Evolutionary conservation across 805 yeast genomes (phyloP).

Genomic region (Schwanniomyces yamadae): DNA sequence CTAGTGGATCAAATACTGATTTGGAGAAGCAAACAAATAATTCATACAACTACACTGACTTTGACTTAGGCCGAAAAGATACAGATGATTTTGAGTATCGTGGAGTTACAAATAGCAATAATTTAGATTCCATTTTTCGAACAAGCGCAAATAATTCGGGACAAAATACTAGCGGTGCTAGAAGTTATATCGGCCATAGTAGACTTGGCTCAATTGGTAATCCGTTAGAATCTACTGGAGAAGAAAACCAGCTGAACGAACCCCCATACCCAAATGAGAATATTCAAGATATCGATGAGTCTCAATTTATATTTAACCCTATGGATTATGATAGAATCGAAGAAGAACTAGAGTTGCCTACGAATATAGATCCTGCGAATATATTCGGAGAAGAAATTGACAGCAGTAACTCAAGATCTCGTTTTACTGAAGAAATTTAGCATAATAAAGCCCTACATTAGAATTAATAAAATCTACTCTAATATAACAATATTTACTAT

Average conservation of each 20-base stretch:
- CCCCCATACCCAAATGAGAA: background rate
- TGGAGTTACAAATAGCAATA: conserved; percentile 43
- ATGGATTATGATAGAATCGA: conserved; percentile 8
- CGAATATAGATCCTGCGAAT: conserved; percentile 16
- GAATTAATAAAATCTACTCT: too few relatives aligned
- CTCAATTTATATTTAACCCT: conserved; percentile 5
- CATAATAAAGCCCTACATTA: too few relatives aligned
- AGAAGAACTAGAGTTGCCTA: conserved; percentile 15
- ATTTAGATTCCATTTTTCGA: conserved; percentile 40
- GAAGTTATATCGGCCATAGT: conserved; percentile 19
- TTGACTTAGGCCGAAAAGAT: conserved; percentile 12
- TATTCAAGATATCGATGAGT: conserved; percentile 3
- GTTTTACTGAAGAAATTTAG: conserved; percentile 20
- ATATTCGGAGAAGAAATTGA: conserved; percentile 9
- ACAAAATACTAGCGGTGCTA: conserved; percentile 12
- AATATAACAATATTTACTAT: too few relatives aligned
- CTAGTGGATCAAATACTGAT: conserved; percentile 27
- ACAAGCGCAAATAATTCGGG: conserved; percentile 15
- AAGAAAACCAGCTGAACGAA: conserved; percentile 11
- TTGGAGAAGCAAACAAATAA: conserved; percentile 25
- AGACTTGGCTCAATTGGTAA: conserved; percentile 27
- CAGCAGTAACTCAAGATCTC: conserved; percentile 19
- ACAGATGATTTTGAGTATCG: conserved; percentile 40
- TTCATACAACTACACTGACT: conserved; percentile 5
- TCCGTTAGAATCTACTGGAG: conserved; percentile 20